Evolutionary conservation across 2,329 filamentous ascomycete genomes (phyloP).

Genomic region (Talaromyces islandicus): DNA sequence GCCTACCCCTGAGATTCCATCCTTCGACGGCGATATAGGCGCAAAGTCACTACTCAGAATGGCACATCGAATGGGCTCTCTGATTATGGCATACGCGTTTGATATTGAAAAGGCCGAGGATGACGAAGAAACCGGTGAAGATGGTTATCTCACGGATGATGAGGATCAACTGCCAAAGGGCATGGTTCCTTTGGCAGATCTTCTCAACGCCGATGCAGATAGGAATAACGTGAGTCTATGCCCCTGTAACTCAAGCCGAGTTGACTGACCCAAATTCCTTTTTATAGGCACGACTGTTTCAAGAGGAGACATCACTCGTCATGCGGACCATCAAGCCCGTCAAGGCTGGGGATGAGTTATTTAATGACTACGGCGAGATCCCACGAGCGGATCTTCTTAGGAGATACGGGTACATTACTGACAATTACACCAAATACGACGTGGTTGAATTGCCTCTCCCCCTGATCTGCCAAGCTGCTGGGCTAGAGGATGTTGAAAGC

Average conservation of each 20-base stretch:
- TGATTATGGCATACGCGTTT: constrained; percentile 91
- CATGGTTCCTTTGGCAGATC: constrained; percentile 87
- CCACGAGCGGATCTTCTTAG: constrained; percentile 76
- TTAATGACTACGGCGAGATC: constrained; percentile 85
- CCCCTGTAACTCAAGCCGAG: not conserved
- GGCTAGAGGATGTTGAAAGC: constrained; percentile 18
- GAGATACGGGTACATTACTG: constrained; percentile 81
- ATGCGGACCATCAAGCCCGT: constrained; percentile 69
- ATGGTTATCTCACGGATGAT: constrained; percentile 54
- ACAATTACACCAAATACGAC: constrained; percentile 70
- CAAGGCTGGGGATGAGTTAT: constrained; percentile 65
- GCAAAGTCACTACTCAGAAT: constrained; percentile 46
- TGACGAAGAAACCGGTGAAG: constrained; percentile 51
- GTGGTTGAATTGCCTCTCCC: constrained; percentile 71
- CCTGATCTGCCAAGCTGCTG: constrained; percentile 44
- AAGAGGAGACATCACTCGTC: constrained; percentile 55
- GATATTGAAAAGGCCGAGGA: constrained; percentile 61
- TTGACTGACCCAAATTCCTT: constrained; percentile 5
- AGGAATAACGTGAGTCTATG: constrained; percentile 61
- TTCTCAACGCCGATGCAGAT: constrained; percentile 81
- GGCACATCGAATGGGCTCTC: constrained; percentile 76
- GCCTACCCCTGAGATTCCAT: constrained; percentile 32
- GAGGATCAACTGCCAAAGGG: constrained; percentile 65
- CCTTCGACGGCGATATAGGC: constrained; percentile 32
- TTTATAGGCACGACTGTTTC: constrained; percentile 52